Evolutionary conservation across 139 green algal species (phyloP), one percentile per base, ranked within the genome.

Genomic region (Chlamydomonas eustigma): DNA sequence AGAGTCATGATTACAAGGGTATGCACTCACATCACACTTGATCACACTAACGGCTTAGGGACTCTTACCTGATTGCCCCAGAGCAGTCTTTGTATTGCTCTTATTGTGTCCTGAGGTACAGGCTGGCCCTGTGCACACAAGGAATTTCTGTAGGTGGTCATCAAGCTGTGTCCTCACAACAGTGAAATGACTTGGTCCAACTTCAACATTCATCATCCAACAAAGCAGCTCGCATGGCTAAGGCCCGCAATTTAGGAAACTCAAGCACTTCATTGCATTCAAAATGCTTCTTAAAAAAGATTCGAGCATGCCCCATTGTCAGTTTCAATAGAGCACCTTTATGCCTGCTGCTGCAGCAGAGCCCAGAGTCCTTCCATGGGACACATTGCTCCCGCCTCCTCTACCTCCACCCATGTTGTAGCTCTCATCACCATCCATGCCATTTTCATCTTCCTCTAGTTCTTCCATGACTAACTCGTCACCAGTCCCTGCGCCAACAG

Each of bases 51-150:
- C 18, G 58, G 8, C 25, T 34, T 70, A 37, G 28, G 6, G 58
- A 8, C 44, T 32, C 58, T 35, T 28, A 70, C 72, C 50, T 69
- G 51, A 0, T 30, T 39, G 32, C 83, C 83, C 83, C 83, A 88
- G 51, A 88, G 77, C 52, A 86, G 73, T n/a, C 39, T 1, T 34
- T 65, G 31, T 25, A 88, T 30, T 25, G 51, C 37, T 30, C 69
- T 50, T 12, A 52, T 52, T 2, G 30, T 65, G 36, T 76, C 51
- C 2, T 50, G 76, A 1, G 76, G 3, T 4, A 81, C 38, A 2
- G 76, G 68, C 64, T 75, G 30, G 25, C 12, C 22, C 52, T 68
- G 18, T 31, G 34, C 4, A 6, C 6, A 33, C 4, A 31, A 28
- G 52, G 8, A 58, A 58, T 12, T 58, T 28, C 12, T 58, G 44